Evolutionary conservation across 495 filamentous ascomycete genomes (phyloP), one percentile per base, ranked within the genome.

Genomic region (Trichoderma erinaceum): DNA sequence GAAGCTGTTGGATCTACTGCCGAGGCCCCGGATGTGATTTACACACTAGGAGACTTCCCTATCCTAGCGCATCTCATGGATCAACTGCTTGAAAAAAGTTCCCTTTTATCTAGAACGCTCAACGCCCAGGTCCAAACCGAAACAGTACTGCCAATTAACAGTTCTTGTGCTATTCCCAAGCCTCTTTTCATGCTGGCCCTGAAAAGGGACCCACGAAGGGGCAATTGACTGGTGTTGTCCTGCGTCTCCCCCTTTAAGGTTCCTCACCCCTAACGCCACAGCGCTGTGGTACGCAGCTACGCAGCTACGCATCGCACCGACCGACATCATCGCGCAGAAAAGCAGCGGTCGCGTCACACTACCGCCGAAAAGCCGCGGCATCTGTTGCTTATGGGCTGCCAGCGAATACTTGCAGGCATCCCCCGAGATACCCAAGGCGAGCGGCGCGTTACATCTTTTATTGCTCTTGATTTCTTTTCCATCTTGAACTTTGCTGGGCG

Each of bases 361-460:
- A 18, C 10, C 18, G 18, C 48, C 10, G n/a, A 18, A 52, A 23
- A 52, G 21, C 48, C 48, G 48, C 48, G 18, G 48, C 48, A 52
- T 11, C 48, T 38, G 5, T 29, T 29, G 29, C 29, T 29, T 38
- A 6, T 38, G 35, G 35, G 35, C 35, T 38, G 21, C 48, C 48
- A 52, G 48, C 48, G 21, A 21, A 52, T 52, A 18, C 48, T 52
- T 52, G n/a, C 48, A 21, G 48, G 48, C 48, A 52, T 52, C 48
- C 48, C 48, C 21, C 48, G 8, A 52, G 35, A 21, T 23, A 52
- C 21, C 48, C 48, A 52, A 52, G 25, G 48, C 48, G 48, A 52
- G 48, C 48, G 48, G 48, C 48, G 48, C 48, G 48, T 52, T 52
- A 52, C 48, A 52, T 23, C 48, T 48, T 52, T 52, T 11, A 50